A percentile compares a stretch with the other conserved stretches of the same genome.
Evolutionary conservation across 768 basidiomycete species (phyloP).

Genomic region (Favolaschia claudopus): DNA sequence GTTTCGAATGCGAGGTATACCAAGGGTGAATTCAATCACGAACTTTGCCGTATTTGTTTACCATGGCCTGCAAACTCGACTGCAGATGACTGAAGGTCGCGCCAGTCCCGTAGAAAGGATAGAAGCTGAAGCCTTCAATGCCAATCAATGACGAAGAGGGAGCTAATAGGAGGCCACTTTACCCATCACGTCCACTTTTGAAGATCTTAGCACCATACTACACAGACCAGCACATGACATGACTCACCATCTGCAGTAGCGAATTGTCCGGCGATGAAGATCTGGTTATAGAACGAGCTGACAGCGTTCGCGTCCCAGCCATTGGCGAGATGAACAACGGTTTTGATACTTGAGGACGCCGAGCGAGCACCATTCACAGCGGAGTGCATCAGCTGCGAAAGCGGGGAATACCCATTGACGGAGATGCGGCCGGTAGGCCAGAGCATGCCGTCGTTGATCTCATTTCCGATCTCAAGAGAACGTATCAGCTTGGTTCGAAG

Average conservation of each 20-base stretch:
- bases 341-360: conserved; percentile 54
- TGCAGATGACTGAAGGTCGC: conserved; percentile 61
- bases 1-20: neutral
- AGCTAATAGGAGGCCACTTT: no score
- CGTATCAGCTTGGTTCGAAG: no score
- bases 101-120: conserved; percentile 66
- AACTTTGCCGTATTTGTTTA: conserved; percentile 59
- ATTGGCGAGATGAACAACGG: conserved; percentile 68
- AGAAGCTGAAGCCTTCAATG: conserved; percentile 72
- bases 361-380: conserved; percentile 61
- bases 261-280: conserved; percentile 62
- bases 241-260: conserved; percentile 59
- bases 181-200: no score
- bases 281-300: conserved; percentile 56
- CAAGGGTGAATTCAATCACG: neutral
- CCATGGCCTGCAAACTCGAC: conserved; percentile 58
- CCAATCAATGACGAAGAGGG: no score
- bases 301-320: conserved; percentile 61
- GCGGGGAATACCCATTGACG: conserved; percentile 55
- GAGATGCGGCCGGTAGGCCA: conserved; percentile 68
- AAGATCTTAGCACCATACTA: no score
- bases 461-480: conserved; percentile 68
- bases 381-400: conserved; percentile 68
- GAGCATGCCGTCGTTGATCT: conserved; percentile 70
- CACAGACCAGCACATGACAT: no score